Conservation (phyloP, 2,329 filamentous ascomycete species). For the Neurospora sp. region DNA sequence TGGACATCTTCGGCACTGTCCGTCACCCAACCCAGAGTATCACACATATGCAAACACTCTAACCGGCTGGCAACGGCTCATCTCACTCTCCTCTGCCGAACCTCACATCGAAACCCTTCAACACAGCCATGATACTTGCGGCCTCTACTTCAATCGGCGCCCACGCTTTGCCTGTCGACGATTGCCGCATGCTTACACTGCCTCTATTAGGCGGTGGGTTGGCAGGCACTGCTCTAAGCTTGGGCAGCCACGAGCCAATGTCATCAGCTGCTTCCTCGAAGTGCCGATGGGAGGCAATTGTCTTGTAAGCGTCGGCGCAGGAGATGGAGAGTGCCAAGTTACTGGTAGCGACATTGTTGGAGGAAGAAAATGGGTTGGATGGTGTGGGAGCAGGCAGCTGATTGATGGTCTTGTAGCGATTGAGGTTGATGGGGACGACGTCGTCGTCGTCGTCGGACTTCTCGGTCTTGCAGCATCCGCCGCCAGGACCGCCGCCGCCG, state of each 20-base stretch:
- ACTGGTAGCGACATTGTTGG: conserved; percentile 15
- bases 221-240: conserved; percentile 51
- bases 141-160: conserved; percentile 69
- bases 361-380: not conserved
- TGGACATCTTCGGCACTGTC: not conserved
- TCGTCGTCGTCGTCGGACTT: conserved; percentile 9
- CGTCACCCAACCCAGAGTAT: not conserved
- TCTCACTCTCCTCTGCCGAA: conserved; percentile 41
- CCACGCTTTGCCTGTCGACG: conserved; percentile 22
- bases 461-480: conserved; percentile 55
- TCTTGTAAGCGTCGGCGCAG: conserved; percentile 71
- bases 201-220: conserved; percentile 14
- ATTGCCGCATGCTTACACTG: conserved; percentile 15
- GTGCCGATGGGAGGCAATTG: conserved; percentile 64
- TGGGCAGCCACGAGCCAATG: conserved; percentile 65
- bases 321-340: conserved; percentile 50
- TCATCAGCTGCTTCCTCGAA: conserved; percentile 67
- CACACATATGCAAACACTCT: not conserved
- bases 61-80: not conserved
- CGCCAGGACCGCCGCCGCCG: conserved; percentile 42
- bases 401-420: conserved; percentile 8
- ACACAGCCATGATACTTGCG: conserved; percentile 76
- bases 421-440: conserved; percentile 12
- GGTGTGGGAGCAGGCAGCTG: not conserved
- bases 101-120: conserved; percentile 69